Evolutionary conservation across 2,329 filamentous ascomycete genomes (phyloP).

Genomic region (Penicillium digitatum): DNA sequence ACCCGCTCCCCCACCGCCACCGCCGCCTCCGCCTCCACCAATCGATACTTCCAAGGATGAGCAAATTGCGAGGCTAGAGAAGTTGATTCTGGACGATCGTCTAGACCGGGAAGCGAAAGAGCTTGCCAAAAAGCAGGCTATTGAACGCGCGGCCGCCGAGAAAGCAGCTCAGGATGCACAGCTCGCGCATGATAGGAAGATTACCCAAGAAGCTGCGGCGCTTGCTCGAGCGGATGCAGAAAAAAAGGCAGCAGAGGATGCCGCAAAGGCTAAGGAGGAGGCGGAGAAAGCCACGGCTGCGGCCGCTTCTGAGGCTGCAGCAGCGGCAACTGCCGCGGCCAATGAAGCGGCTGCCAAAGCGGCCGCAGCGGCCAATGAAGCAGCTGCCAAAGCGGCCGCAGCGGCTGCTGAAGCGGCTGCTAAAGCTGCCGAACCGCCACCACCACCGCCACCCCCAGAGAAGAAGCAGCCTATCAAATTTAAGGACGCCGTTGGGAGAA

Average conservation of each 20-base stretch:
- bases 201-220: constrained; percentile 43
- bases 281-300: constrained; percentile 42
- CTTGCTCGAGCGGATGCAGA: constrained; percentile 50
- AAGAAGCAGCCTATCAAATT: constrained; percentile 75
- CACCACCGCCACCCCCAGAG: constrained; percentile 46
- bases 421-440: constrained; percentile 30
- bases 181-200: constrained; percentile 41
- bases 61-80: constrained; percentile 53
- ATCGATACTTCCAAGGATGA: constrained; percentile 53
- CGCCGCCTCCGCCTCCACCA: constrained; percentile 21
- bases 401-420: constrained; percentile 31
- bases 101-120: constrained; percentile 34
- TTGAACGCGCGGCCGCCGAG: constrained; percentile 51
- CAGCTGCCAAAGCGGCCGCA: constrained; percentile 33
- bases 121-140: constrained; percentile 37
- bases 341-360: constrained; percentile 39
- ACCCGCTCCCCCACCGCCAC: constrained; percentile 9
- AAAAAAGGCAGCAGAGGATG: constrained; percentile 45
- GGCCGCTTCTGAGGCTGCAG: constrained; percentile 39
- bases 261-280: constrained; percentile 46
- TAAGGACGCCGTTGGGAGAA: constrained; percentile 85
- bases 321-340: constrained; percentile 39
- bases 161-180: constrained; percentile 34
- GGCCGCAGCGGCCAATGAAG: constrained; percentile 37
- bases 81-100: too few species aligned